A percentile compares a stretch with the other conserved stretches of the same genome.
Evolutionary conservation across 139 green algal genomes (phyloP).

Genomic region (Pseudopediastrum boryanum): DNA sequence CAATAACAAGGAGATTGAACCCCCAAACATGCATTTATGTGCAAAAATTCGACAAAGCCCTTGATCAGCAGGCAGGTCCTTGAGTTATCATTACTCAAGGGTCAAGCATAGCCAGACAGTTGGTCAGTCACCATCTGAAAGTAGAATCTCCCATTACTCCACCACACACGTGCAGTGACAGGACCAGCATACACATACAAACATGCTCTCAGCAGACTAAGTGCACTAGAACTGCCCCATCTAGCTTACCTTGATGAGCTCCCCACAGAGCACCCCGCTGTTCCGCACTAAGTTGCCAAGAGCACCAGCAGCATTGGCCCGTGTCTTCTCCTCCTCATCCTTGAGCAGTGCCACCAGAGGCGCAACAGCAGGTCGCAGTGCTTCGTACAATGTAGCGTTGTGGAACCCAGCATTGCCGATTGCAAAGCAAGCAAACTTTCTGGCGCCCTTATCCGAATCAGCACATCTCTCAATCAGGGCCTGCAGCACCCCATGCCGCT

Average conservation of each 20-base stretch:
- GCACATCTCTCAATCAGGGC: constrained; percentile 85
- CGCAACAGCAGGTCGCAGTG: constrained; percentile 70
- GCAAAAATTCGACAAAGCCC: too few species aligned
- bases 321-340: constrained; percentile 81
- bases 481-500: constrained; percentile 64
- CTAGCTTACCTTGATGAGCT: constrained; percentile 66
- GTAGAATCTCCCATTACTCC: not conserved
- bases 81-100: too few species aligned
- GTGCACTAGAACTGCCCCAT: not conserved
- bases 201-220: too few species aligned
- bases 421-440: constrained; percentile 99
- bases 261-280: constrained; percentile 66
- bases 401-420: constrained; percentile 95
- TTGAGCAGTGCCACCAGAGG: constrained; percentile 79
- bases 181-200: not conserved
- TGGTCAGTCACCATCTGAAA: not conserved
- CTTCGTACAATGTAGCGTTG: constrained; percentile 81
- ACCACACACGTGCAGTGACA: too few species aligned
- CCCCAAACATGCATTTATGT: not conserved
- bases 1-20: too few species aligned
- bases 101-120: too few species aligned
- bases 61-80: too few species aligned
- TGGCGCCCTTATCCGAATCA: constrained; percentile 78
- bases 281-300: constrained; percentile 97
- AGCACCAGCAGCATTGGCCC: constrained; percentile 93